These are phyloP conservation scores for Jatropha curcas DNA, from an alignment of 345 rosid species.

Conservation along the genomic window DNA sequence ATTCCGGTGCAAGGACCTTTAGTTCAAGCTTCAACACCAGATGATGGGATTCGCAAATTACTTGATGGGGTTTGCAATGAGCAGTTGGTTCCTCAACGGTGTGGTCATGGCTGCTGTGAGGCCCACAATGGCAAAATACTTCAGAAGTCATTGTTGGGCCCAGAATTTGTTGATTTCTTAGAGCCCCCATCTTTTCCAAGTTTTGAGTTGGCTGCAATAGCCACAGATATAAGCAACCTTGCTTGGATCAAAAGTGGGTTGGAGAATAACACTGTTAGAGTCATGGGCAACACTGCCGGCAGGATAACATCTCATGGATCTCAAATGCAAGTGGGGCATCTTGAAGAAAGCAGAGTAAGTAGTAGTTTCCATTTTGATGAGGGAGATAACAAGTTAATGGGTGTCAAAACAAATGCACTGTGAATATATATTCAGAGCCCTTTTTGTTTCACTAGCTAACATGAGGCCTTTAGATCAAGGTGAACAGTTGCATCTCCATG, in stretches of 20 bases:
- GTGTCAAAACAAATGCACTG: constrained; percentile 17
- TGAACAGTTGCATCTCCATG: background rate
- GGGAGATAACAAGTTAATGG: constrained; percentile 36
- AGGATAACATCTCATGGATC: constrained; percentile 38
- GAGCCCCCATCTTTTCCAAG: constrained; percentile 62
- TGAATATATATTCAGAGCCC: constrained; percentile 13
- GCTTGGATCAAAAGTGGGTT: constrained; percentile 89
- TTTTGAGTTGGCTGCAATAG: constrained; percentile 75
- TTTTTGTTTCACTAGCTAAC: background rate
- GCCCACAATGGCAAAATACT: constrained; percentile 21
- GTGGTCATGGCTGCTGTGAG: constrained; percentile 73
- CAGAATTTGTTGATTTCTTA: constrained; percentile 68
- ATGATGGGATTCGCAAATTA: constrained; percentile 53
- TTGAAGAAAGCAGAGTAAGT: constrained; percentile 35
- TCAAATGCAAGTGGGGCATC: constrained; percentile 22
- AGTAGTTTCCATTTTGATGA: constrained; percentile 37
- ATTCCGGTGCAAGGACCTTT: constrained; percentile 37
- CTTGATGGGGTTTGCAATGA: constrained; percentile 57
- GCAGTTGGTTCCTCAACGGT: constrained; percentile 58
- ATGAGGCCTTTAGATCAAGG: constrained; percentile 1
- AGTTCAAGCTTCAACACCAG: constrained; percentile 48
- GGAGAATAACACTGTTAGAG: constrained; percentile 50
- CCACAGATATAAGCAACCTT: constrained; percentile 72
- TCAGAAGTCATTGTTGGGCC: constrained; percentile 63
- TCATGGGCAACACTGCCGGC: constrained; percentile 46